phyloP scores from a whole-genome alignment of 2,329 filamentous ascomycete species.

The Talaromyces sp. region DNA sequence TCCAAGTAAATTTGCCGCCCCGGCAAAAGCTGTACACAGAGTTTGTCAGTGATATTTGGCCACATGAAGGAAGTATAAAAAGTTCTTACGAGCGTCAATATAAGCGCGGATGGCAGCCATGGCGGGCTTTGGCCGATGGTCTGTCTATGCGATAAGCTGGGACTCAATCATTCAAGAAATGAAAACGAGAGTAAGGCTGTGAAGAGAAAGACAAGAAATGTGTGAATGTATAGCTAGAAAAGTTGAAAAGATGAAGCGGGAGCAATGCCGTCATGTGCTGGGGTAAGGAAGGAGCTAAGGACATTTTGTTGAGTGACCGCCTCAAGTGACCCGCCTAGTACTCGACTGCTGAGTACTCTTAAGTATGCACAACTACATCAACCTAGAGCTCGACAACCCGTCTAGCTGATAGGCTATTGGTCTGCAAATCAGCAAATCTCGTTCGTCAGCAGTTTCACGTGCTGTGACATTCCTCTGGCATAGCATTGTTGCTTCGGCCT shows the following conservation, averaged over 20 bases:
- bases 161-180: slow-evolving; percentile 6
- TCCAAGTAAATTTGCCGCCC: slow-evolving; percentile 56
- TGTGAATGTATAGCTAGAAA: no score
- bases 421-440: background rate
- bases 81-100: slow-evolving; percentile 18
- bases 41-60: background rate
- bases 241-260: background rate
- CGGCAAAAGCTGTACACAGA: slow-evolving; percentile 47
- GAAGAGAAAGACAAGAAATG: background rate
- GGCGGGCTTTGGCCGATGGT: slow-evolving; percentile 3
- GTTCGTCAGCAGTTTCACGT: background rate
- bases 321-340: slow-evolving; percentile 9
- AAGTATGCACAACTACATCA: background rate
- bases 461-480: background rate
- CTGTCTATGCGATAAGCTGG: background rate
- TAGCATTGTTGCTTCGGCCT: slow-evolving; percentile 1
- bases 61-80: background rate
- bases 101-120: slow-evolving; percentile 18
- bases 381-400: background rate
- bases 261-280: slow-evolving; percentile 19
- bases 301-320: slow-evolving; percentile 18
- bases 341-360: background rate
- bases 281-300: background rate
- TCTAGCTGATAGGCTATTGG: background rate
- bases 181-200: background rate